Evolutionary conservation across 202 grass and related monocot genomes (phyloP).

Genomic region (Alloteropsis angusta): DNA sequence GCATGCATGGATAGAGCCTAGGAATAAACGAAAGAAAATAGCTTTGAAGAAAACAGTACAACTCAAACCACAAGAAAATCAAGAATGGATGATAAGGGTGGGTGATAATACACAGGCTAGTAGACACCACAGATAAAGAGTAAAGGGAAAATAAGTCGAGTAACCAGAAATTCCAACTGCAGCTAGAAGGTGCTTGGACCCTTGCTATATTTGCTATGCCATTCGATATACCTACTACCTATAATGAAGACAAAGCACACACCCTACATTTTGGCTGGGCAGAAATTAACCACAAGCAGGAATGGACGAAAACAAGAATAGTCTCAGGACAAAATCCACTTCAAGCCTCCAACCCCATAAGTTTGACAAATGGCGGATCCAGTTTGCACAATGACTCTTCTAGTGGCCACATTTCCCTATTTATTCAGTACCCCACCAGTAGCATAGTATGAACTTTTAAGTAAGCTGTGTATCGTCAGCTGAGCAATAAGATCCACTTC

Average conservation of each 20-base stretch:
- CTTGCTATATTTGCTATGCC: background rate
- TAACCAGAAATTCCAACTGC: background rate
- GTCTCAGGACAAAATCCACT: background rate
- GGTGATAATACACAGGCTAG: background rate
- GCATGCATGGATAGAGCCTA: background rate
- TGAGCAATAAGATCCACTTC: background rate
- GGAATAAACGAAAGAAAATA: background rate
- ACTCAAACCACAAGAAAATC: background rate
- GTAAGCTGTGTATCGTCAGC: background rate
- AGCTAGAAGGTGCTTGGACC: background rate
- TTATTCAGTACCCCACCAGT: too few species aligned
- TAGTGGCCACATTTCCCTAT: background rate
- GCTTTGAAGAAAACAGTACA: background rate
- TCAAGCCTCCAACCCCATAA: background rate
- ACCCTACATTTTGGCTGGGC: background rate
- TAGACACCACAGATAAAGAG: background rate
- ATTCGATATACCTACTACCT: background rate
- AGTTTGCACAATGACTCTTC: background rate
- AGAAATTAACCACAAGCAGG: background rate
- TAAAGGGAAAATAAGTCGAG: background rate
- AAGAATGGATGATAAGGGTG: background rate
- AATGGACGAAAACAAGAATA: background rate
- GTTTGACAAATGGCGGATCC: background rate
- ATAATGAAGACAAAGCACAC: background rate
- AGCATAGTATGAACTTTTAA: background rate